These are phyloP conservation scores for Phytophthora cactorum DNA, from an alignment of 352 stramenopile genomes.

Conservation along the genomic window DNA sequence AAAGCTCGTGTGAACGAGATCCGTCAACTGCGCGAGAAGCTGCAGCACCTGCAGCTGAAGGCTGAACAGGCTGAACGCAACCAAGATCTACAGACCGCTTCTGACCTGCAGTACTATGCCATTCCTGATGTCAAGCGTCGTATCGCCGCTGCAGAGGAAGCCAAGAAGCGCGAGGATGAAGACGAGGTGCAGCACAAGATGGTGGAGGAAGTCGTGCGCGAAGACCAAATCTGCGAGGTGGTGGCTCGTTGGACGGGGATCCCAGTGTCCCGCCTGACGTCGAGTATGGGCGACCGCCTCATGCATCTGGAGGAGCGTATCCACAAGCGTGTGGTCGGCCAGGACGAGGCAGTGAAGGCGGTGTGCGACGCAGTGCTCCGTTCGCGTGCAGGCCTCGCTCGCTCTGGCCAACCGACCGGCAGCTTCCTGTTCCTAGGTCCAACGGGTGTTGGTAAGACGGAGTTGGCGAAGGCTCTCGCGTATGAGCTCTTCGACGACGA, in stretches of 20 bases:
- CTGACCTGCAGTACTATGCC: conserved; percentile 96
- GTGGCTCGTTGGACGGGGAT: conserved; percentile 93
- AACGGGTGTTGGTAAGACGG: conserved; percentile 96
- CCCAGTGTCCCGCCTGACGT: conserved; percentile 83
- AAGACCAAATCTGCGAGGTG: conserved; percentile 91
- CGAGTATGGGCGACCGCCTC: conserved; percentile 79
- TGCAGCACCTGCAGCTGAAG: conserved; percentile 93
- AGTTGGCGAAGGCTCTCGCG: conserved; percentile 95
- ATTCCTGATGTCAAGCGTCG: conserved; percentile 93
- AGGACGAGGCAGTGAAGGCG: conserved; percentile 92
- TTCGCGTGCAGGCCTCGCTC: conserved; percentile 91
- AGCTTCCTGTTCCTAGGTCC: conserved; percentile 97
- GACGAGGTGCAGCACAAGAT: conserved; percentile 66
- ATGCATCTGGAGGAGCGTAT: conserved; percentile 87
- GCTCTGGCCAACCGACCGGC: conserved; percentile 89
- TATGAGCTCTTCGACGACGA: conserved; percentile 96
- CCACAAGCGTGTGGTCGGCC: conserved; percentile 93
- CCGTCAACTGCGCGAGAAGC: conserved; percentile 93
- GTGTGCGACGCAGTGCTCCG: conserved; percentile 93
- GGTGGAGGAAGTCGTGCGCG: conserved; percentile 86
- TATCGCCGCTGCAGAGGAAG: conserved; percentile 81
- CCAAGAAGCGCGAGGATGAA: conserved; percentile 72
- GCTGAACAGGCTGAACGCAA: conserved; percentile 94
- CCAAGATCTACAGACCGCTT: conserved; percentile 95
- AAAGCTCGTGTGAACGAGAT: conserved; percentile 94